phyloP scores from a whole-genome alignment of 805 yeast species.

The Barnettozyma sucrosica region DNA sequence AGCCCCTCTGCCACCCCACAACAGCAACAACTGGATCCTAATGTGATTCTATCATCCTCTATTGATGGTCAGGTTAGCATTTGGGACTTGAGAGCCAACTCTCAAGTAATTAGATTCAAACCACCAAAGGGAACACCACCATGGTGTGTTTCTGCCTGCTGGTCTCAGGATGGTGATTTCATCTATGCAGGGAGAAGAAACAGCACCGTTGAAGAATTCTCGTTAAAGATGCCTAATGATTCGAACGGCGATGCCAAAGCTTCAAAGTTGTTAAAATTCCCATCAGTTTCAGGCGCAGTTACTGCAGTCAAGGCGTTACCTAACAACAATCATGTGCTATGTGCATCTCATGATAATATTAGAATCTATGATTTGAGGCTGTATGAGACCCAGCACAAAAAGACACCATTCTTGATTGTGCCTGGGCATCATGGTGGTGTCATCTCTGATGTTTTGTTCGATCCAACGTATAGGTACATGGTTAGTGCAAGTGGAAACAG shows the following conservation, averaged over 20 bases:
- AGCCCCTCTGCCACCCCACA: background rate
- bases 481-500: conserved; percentile 89
- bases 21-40: conserved; percentile 29
- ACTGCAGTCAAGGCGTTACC: conserved; percentile 77
- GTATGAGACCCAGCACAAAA: conserved; percentile 32
- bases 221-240: conserved; percentile 49
- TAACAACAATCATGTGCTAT: conserved; percentile 68
- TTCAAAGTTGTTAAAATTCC: conserved; percentile 61
- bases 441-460: conserved; percentile 70
- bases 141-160: conserved; percentile 86
- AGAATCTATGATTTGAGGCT: conserved; percentile 72
- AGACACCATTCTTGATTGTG: conserved; percentile 72
- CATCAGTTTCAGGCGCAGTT: conserved; percentile 86
- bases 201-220: conserved; percentile 74
- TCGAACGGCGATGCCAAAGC: conserved; percentile 40
- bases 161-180: conserved; percentile 80
- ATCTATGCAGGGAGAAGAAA: conserved; percentile 87
- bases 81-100: conserved; percentile 68
- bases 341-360: conserved; percentile 88
- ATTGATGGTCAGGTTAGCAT: conserved; percentile 76
- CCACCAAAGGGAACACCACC: conserved; percentile 75
- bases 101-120: conserved; percentile 41
- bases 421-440: conserved; percentile 98
- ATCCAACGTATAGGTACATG: conserved; percentile 83
- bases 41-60: conserved; percentile 69